Evolutionary conservation across 352 stramenopile genomes (phyloP).

Genomic region (Peronosclerospora sorghi): DNA sequence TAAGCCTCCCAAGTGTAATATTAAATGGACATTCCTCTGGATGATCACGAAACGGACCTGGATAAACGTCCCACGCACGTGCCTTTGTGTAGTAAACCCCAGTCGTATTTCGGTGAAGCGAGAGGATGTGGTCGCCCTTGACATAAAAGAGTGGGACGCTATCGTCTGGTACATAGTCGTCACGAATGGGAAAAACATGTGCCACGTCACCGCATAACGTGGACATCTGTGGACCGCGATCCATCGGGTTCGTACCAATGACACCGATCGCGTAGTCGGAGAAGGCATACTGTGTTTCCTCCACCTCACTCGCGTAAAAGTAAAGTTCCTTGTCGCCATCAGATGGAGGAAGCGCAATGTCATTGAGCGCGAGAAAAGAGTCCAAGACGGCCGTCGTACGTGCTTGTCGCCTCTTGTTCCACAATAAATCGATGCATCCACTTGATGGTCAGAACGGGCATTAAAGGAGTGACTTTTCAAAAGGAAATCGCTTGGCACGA

Average conservation of each 20-base stretch:
- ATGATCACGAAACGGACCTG: too few relatives aligned
- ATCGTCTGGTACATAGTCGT: not conserved
- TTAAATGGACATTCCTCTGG: too few relatives aligned
- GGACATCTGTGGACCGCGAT: conserved; percentile 15
- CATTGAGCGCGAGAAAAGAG: conserved; percentile 29
- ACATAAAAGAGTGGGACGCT: conserved; percentile 17
- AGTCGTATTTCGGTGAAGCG: too few relatives aligned
- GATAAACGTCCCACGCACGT: too few relatives aligned
- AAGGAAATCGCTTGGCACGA: conserved; percentile 34
- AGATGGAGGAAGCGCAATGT: conserved; percentile 17
- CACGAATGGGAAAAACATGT: conserved; percentile 27
- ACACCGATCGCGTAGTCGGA: conserved; percentile 36
- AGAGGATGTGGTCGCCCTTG: too few relatives aligned
- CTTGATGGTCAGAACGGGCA: conserved; percentile 33
- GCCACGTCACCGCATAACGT: conserved; percentile 34
- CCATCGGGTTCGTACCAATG: conserved; percentile 21
- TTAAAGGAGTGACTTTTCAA: conserved; percentile 41
- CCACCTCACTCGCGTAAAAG: conserved; percentile 49
- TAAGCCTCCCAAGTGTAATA: too few relatives aligned
- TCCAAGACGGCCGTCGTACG: conserved; percentile 34
- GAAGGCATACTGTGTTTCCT: conserved; percentile 37
- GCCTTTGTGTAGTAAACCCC: too few relatives aligned
- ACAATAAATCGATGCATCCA: conserved; percentile 51
- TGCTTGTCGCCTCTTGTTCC: conserved; percentile 37
- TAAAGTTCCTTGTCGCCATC: conserved; percentile 40